phyloP scores from a whole-genome alignment of 495 filamentous ascomycete species.

The Aspergillus diversus region DNA sequence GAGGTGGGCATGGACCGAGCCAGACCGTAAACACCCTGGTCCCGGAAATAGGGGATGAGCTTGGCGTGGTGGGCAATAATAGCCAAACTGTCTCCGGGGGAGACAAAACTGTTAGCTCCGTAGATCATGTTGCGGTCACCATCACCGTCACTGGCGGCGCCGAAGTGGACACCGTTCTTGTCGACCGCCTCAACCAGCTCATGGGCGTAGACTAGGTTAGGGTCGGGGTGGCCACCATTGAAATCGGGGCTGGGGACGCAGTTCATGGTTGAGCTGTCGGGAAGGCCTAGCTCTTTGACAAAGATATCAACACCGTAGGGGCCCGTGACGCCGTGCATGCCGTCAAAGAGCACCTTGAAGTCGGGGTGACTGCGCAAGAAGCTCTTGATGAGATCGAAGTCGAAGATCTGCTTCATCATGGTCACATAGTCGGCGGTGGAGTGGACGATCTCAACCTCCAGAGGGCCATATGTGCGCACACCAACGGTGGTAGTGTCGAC shows the following conservation, averaged over 20 bases:
- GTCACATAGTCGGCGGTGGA: constrained; percentile 87
- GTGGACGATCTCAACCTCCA: constrained; percentile 95
- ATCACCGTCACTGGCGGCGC: constrained; percentile 94
- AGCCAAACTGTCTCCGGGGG: constrained; percentile 92
- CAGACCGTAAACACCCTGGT: constrained; percentile 92
- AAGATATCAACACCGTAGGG: constrained; percentile 95
- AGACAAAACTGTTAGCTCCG: constrained; percentile 93
- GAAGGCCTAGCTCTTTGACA: constrained; percentile 85
- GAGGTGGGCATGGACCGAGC: constrained; percentile 97
- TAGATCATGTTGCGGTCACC: constrained; percentile 99
- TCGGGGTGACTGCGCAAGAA: constrained; percentile 84
- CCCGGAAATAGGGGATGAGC: constrained; percentile 96
- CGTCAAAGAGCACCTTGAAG: constrained; percentile 98
- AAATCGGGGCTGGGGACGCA: constrained; percentile 92
- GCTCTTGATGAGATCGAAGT: constrained; percentile 90
- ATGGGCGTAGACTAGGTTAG: constrained; percentile 97
- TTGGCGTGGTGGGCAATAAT: constrained; percentile 95
- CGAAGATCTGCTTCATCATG: constrained; percentile 98
- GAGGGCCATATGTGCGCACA: constrained; percentile 74
- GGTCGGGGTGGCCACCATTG: constrained; percentile 94
- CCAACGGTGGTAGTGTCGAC: constrained; percentile 85
- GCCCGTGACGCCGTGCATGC: constrained; percentile 90
- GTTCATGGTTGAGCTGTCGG: constrained; percentile 81
- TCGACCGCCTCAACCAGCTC: constrained; percentile 93
- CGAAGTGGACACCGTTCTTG: constrained; percentile 89